A percentile compares a stretch with the other conserved stretches of the same genome.
Evolutionary conservation across 805 yeast genomes (phyloP).

Genomic region (Kockiozyma suomiensis): DNA sequence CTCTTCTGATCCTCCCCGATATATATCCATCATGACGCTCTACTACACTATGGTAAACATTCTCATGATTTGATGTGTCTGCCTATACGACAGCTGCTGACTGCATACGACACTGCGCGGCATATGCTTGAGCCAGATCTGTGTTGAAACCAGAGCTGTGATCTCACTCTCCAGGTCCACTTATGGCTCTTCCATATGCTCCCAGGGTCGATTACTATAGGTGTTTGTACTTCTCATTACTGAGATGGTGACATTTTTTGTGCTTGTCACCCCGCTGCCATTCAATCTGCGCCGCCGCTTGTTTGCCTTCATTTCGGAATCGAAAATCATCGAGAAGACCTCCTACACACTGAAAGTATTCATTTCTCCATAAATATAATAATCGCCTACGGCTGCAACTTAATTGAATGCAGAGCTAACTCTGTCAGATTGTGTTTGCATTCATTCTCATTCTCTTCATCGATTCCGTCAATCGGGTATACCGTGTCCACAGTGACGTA

Average conservation of each 20-base stretch:
- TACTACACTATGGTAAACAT: constrained; percentile 48
- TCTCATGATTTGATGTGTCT: background rate
- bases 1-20: background rate
- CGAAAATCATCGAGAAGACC: constrained; percentile 70
- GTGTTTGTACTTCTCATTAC: constrained; percentile 75
- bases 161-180: background rate
- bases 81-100: background rate
- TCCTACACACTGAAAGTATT: constrained; percentile 65
- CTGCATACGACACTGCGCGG: too few relatives aligned
- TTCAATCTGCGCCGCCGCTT: constrained; percentile 68
- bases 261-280: constrained; percentile 86
- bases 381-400: background rate
- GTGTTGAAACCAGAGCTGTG: background rate
- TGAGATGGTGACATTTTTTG: constrained; percentile 78
- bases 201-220: constrained; percentile 19
- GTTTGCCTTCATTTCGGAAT: constrained; percentile 62
- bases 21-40: constrained; percentile 44
- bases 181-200: background rate
- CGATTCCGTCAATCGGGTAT: constrained; percentile 85
- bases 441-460: constrained; percentile 82
- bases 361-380: background rate
- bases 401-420: background rate
- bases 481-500: constrained; percentile 63
- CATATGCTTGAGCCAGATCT: too few relatives aligned
- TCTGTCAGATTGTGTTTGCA: constrained; percentile 62